Percentiles rank a stretch among this genome's conserved stretches.
These are phyloP conservation scores for Dictyophora rubrovolvata DNA, from an alignment of 768 basidiomycete species.

Conservation along the genomic window DNA sequence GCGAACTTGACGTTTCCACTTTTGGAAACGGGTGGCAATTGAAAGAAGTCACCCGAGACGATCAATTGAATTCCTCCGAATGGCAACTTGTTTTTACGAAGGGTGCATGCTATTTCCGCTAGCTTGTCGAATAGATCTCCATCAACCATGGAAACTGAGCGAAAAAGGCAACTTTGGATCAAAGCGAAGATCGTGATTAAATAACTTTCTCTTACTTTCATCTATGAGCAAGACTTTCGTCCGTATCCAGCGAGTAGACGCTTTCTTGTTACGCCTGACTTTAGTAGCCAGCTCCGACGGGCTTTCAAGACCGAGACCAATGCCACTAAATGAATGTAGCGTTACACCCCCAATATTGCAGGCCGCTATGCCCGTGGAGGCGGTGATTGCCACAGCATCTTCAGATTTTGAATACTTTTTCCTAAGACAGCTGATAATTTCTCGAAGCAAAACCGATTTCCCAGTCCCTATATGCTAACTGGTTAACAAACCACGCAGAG, in stretches of 20 bases:
- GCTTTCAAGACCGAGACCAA: constrained; percentile 69
- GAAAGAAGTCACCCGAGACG: constrained; percentile 97
- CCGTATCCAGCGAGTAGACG: constrained; percentile 65
- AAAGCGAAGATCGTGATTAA: constrained; percentile 2
- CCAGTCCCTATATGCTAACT: constrained; percentile 62
- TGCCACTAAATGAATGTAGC: constrained; percentile 91
- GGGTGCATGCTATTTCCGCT: constrained; percentile 49
- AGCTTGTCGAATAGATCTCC: constrained; percentile 90
- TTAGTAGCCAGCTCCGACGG: constrained; percentile 53
- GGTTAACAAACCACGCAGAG: neutral
- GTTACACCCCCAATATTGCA: constrained; percentile 97
- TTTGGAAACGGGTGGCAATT: constrained; percentile 86
- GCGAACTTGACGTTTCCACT: constrained; percentile 65
- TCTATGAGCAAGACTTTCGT: constrained; percentile 80
- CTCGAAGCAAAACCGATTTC: constrained; percentile 88
- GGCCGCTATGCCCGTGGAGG: constrained; percentile 92
- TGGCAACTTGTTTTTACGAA: constrained; percentile 56
- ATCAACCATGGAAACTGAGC: constrained; percentile 97
- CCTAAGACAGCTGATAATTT: constrained; percentile 72
- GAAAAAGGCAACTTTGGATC: neutral
- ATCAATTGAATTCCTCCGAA: constrained; percentile 95
- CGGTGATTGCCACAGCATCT: constrained; percentile 87
- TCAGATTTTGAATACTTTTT: constrained; percentile 39
- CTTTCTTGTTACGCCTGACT: constrained; percentile 78
- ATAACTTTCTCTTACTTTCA: constrained; percentile 41